These are phyloP conservation scores for Apiospora saccharicola DNA, from an alignment of 2,329 filamentous ascomycete genomes.

Conservation along the genomic window DNA sequence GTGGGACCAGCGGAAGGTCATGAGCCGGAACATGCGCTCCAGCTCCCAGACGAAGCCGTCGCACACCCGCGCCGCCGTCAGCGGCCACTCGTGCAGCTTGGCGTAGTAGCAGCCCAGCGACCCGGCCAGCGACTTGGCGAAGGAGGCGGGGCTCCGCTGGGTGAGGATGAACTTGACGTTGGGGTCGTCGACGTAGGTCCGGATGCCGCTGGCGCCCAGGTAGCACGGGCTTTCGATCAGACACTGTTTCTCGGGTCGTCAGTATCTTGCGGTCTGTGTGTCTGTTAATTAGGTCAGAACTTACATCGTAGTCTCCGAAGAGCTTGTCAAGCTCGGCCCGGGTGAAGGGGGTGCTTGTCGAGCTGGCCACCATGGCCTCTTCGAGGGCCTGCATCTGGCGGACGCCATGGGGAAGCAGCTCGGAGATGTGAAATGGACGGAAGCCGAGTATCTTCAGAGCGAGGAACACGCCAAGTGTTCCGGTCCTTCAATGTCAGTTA, in stretches of 20 bases:
- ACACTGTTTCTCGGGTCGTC: background rate
- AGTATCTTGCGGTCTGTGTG: background rate
- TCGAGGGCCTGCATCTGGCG: slow-evolving; percentile 20
- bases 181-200: slow-evolving; percentile 19
- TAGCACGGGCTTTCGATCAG: slow-evolving; percentile 19
- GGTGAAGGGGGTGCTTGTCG: background rate
- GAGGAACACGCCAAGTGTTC: slow-evolving; percentile 12
- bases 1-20: slow-evolving; percentile 23
- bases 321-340: slow-evolving; percentile 21
- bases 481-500: background rate
- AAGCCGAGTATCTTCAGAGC: slow-evolving; percentile 20
- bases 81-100: slow-evolving; percentile 21
- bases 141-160: slow-evolving; percentile 14
- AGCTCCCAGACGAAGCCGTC: slow-evolving; percentile 25
- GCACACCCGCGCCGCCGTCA: slow-evolving; percentile 16
- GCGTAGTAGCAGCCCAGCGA: slow-evolving; percentile 21
- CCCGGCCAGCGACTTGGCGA: slow-evolving; percentile 4
- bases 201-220: slow-evolving; percentile 9
- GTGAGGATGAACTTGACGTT: slow-evolving; percentile 21
- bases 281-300: background rate
- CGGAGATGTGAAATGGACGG: slow-evolving; percentile 17
- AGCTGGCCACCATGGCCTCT: slow-evolving; percentile 22
- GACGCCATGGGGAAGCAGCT: slow-evolving; percentile 18
- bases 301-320: slow-evolving; percentile 22
- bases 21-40: slow-evolving; percentile 13